Base-by-base conservation (phyloP, 257 asterid species). In the Solanum appendiculatum region DNA sequence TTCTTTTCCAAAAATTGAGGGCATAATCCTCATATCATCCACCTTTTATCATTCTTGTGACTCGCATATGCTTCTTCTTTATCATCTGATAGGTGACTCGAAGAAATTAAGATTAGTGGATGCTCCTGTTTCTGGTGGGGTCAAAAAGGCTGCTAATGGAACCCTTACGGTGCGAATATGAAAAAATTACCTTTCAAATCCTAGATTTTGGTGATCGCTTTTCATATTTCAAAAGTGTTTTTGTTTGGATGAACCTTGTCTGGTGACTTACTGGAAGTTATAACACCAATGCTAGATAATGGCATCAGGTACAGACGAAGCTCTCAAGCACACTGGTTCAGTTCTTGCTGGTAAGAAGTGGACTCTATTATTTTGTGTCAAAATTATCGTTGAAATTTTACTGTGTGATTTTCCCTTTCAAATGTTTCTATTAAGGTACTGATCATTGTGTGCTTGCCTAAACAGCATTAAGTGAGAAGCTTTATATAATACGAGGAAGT, bases 101-200 rank as follows among this genome's bases (percentile, higher is more conserved):
- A 97, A 90, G 92, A 92, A 94, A 85, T 87, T 97, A 92, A 94
- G 94, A 91, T 92, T 97, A 93, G 95, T 95, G 87, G 99, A 97
- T 93, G 97, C 99, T 93, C 99, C 99, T 44, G 99, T 97, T 89
- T 97, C 99, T 72, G 99, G 99, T 91, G 99, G 99, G 80, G 99
- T 97, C 88, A 95, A 93, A 92, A 91, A 96, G 86, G 98, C 99
- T 86, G 89, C 98, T 60, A 85, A 92, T 85, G 99, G 99, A 90
- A 94, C 98, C 74, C 98, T 97, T 89, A 94, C 98, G 88, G 99
- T 97, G 92, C 83, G 98, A 77, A 64, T 37, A 54, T 89, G 82
- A 54, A 85, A 86, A 73, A 63, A 21, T 86, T 68, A 85, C 31
- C 82, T 74, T 70, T 86, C 82, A 40, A 11, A 78, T 83, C 69